A percentile compares a stretch with the other conserved stretches of the same genome.
These are phyloP conservation scores for Amaranthus cruentus DNA, from an alignment of 148 eudicot species.

Conservation along the genomic window DNA sequence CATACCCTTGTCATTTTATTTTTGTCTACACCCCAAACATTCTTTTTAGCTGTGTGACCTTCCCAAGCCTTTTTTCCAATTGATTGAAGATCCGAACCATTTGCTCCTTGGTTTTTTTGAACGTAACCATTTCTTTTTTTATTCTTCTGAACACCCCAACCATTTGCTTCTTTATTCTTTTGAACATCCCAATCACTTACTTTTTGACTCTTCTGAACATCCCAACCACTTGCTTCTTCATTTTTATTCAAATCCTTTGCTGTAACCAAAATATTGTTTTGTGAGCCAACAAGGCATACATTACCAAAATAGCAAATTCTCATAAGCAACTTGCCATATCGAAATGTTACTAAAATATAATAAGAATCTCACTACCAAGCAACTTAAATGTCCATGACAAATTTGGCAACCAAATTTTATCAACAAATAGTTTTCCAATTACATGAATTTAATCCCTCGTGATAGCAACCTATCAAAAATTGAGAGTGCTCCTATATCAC, in stretches of 20 bases:
- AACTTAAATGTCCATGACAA: too few species aligned
- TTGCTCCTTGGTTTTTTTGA: conserved; percentile 27
- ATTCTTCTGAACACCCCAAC: not conserved
- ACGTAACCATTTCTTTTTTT: too few species aligned
- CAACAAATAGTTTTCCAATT: too few species aligned
- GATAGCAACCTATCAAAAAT: too few species aligned
- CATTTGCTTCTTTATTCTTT: conserved; percentile 29
- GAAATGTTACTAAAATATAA: not conserved
- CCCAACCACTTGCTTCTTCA: conserved; percentile 24
- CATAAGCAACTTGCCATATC: not conserved
- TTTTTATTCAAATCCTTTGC: conserved; percentile 37
- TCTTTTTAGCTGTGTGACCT: conserved; percentile 19
- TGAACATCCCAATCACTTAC: conserved; percentile 20
- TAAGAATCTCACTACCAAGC: too few species aligned
- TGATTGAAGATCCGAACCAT: conserved; percentile 11
- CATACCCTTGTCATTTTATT: conserved; percentile 41
- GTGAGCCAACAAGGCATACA: conserved; percentile 9
- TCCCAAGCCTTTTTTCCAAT: conserved; percentile 13
- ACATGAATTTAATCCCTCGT: too few species aligned
- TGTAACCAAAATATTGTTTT: conserved; percentile 28
- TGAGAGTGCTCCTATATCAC: too few species aligned
- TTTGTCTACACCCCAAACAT: conserved; percentile 30
- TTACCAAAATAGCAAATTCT: not conserved
- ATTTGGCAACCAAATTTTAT: too few species aligned
- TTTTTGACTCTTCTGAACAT: not conserved